Base-by-base conservation (phyloP, 1,139 yeast species). In the Suhomyces yuchorum region DNA sequence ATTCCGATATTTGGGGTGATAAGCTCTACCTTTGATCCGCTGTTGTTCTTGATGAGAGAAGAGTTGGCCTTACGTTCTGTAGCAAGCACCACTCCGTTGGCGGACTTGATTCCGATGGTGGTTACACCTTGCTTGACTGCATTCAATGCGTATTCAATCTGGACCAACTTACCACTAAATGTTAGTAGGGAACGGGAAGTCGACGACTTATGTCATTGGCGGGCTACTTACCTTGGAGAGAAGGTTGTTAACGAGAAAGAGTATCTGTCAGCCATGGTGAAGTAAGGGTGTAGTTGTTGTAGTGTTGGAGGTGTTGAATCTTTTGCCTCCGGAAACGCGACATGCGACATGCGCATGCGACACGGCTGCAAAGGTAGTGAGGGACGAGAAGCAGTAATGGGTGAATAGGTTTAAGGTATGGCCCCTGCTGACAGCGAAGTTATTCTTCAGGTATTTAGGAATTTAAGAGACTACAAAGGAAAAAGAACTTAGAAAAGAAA, bases 41-140 rank as follows among this genome's bases (percentile, higher is more conserved):
- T 81, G 47, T 87, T 96, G 28, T 81, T 73, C 58, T 89, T 84
- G 53, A 91, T 80, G 56, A 95, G 79, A 20, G 87, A 77, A 8
- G 97, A 90, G 46, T 86, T 81, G 40, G 93, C 81, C 66, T 92
- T 93, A 73, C 93, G 87, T 67, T 93, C 99, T 2, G 99, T 93
- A 56, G 99, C 99, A 58, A 95, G 81, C 11, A 95, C 97, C 46
- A 95, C 87, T 47, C 99, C 99, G 68, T 93, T 93, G 51, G 96
- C 89, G 24, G 97, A 92, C 68, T 93, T 93, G 68, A 95, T 92
- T 40, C 98, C 99, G 48, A 95, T 80, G 12, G 98, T 88, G 14
- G 99, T 92, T 43, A 93, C 97, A 66, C 99, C 99, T 67, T 91
- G 97, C 65, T 92, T 95, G 40, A 93, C 99, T 1, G 97, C 98